These are phyloP conservation scores for Colletotrichum falcatum DNA, from an alignment of 2,329 filamentous ascomycete genomes.

Conservation along the genomic window DNA sequence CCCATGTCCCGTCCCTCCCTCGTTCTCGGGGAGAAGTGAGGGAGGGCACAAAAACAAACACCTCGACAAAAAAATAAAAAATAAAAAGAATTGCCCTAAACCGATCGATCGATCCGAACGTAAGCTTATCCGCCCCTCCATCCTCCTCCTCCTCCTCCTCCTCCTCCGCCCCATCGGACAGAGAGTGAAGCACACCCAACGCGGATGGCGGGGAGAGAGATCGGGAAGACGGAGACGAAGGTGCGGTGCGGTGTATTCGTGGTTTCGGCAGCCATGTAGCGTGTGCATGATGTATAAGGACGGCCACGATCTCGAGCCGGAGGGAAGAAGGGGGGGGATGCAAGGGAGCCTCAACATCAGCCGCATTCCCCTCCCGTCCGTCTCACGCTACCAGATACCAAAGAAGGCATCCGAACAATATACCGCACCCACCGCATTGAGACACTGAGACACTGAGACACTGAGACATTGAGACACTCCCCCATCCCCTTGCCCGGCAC, in stretches of 20 bases:
- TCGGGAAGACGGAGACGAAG: too few relatives aligned
- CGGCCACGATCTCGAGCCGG: too few relatives aligned
- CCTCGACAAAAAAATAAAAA: background rate
- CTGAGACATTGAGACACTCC: background rate
- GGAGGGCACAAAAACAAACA: too few relatives aligned
- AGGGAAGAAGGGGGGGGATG: background rate
- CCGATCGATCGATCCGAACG: background rate
- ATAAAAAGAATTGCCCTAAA: background rate
- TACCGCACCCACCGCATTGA: background rate
- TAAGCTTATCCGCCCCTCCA: background rate
- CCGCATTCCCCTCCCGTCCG: slow-evolving; percentile 6
- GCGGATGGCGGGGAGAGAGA: too few relatives aligned
- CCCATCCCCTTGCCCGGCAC: too few relatives aligned
- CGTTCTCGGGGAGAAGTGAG: too few relatives aligned
- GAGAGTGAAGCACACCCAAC: too few relatives aligned
- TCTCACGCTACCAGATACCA: background rate
- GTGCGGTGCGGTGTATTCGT: background rate
- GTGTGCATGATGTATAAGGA: background rate
- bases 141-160: accelerated
- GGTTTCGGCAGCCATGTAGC: background rate
- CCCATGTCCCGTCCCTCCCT: too few relatives aligned
- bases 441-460: background rate
- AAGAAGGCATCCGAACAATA: background rate
- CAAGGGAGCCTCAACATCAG: slow-evolving; percentile 28
- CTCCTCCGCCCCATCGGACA: background rate